Conservation (phyloP, 1,139 yeast genomes). For the Diutina mesorugosa region DNA sequence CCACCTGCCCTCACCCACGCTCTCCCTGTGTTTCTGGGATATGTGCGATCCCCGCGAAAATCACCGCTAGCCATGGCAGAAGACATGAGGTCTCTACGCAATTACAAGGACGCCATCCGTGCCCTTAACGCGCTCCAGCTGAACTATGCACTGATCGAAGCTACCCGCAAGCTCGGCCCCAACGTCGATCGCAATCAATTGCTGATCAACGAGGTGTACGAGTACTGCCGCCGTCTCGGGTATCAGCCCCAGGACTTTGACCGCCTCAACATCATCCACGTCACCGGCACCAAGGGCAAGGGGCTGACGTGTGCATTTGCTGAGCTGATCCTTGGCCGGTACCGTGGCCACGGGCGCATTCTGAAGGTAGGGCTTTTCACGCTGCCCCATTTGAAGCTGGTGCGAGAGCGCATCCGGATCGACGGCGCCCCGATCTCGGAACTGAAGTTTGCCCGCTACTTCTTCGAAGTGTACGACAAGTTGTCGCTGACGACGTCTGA, state of each 20-base stretch:
- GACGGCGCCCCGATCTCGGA: slow-evolving; percentile 79
- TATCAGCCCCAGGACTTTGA: slow-evolving; percentile 61
- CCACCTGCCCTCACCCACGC: not conserved
- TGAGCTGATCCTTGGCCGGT: slow-evolving; percentile 65
- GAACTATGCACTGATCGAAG: slow-evolving; percentile 81
- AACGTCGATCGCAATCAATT: slow-evolving; percentile 38
- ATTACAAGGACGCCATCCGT: slow-evolving; percentile 60
- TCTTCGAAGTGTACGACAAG: slow-evolving; percentile 88
- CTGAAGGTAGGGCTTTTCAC: slow-evolving; percentile 79
- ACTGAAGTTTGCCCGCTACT: slow-evolving; percentile 70
- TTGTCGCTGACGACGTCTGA: slow-evolving; percentile 50
- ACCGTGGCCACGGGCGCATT: slow-evolving; percentile 18
- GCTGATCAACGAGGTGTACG: slow-evolving; percentile 78
- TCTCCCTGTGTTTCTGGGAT: not conserved
- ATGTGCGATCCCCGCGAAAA: not conserved
- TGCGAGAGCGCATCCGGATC: slow-evolving; percentile 82
- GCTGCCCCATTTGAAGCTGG: slow-evolving; percentile 89
- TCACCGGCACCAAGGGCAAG: slow-evolving; percentile 97
- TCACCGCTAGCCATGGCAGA: not conserved
- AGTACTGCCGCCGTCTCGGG: slow-evolving; percentile 83
- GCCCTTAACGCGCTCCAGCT: slow-evolving; percentile 84
- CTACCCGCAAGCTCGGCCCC: slow-evolving; percentile 49
- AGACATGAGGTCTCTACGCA: slow-evolving; percentile 3
- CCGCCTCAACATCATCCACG: slow-evolving; percentile 68
- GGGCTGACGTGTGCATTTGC: slow-evolving; percentile 97